Evolutionary conservation across 78 protist genomes (phyloP).

Genomic region (Protostelium mycophagum): DNA sequence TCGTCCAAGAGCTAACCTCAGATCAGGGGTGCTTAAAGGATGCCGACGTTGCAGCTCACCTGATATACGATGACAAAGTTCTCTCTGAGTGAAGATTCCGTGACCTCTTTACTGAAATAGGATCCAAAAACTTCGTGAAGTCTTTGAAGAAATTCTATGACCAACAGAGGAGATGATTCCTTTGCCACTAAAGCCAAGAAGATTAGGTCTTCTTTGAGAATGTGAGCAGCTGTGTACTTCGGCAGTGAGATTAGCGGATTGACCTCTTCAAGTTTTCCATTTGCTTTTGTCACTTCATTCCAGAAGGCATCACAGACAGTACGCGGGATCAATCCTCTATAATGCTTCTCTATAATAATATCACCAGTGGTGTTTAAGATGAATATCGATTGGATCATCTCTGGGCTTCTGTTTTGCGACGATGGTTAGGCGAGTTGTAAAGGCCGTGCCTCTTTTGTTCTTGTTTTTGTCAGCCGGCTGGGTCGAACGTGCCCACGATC

Average conservation of each 20-base stretch:
- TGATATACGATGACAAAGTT: conserved; percentile 74
- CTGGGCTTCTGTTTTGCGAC: not conserved
- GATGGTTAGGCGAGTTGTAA: no score
- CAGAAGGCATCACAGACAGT: not conserved
- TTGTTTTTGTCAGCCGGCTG: no score
- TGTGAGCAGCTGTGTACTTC: not conserved
- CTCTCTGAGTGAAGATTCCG: conserved; percentile 49
- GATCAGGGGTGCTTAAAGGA: not conserved
- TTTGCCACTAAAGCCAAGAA: not conserved
- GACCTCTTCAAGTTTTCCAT: not conserved
- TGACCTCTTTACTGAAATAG: conserved; percentile 49
- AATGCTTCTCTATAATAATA: not conserved
- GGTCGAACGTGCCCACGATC: no score
- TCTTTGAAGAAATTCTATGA: conserved; percentile 76
- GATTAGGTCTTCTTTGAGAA: not conserved
- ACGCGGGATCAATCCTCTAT: not conserved
- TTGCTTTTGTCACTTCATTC: not conserved
- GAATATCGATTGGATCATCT: not conserved
- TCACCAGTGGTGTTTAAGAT: not conserved
- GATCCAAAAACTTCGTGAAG: conserved; percentile 66
- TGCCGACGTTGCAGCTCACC: not conserved
- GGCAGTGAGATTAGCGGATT: not conserved
- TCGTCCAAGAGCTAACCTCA: conserved; percentile 78
- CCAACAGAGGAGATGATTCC: conserved; percentile 62
- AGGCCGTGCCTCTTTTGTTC: no score